phyloP scores from a whole-genome alignment of 768 basidiomycete species.

The Lanmaoa pseudosensibilis region DNA sequence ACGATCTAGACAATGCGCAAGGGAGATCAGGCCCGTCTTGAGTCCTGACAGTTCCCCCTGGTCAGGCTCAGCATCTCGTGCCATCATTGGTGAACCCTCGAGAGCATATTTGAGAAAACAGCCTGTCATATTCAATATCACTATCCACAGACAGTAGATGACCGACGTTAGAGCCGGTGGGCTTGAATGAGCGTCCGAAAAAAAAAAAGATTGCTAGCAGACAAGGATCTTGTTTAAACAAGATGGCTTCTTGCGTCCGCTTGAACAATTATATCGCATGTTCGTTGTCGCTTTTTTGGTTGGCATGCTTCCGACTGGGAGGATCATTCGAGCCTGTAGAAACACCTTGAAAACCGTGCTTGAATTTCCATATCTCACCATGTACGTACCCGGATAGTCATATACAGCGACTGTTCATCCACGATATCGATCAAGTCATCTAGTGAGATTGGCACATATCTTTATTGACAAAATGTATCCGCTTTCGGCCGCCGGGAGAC shows the following conservation, averaged over 20 bases:
- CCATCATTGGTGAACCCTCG: too few species aligned
- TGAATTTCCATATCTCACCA: not conserved
- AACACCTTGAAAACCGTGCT: not conserved
- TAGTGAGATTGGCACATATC: too few species aligned
- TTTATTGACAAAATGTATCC: conserved; percentile 5
- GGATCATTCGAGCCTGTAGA: not conserved
- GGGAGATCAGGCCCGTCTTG: too few species aligned
- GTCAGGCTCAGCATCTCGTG: too few species aligned
- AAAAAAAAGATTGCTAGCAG: not conserved
- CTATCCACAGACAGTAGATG: too few species aligned
- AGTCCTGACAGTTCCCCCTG: too few species aligned
- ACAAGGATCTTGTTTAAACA: not conserved
- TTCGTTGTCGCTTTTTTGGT: not conserved
- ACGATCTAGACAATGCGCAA: too few species aligned
- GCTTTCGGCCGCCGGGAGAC: not conserved
- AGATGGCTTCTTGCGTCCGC: not conserved
- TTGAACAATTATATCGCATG: not conserved
- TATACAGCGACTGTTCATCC: not conserved
- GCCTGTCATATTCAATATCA: too few species aligned
- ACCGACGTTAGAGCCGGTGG: not conserved
- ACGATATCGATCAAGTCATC: not conserved
- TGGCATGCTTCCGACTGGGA: not conserved
- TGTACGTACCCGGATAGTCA: not conserved
- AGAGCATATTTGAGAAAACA: too few species aligned
- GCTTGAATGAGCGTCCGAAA: not conserved